Evolutionary conservation across 352 stramenopile species (phyloP), one percentile per base, ranked within the genome.

Genomic region (Phytophthora constricta): DNA sequence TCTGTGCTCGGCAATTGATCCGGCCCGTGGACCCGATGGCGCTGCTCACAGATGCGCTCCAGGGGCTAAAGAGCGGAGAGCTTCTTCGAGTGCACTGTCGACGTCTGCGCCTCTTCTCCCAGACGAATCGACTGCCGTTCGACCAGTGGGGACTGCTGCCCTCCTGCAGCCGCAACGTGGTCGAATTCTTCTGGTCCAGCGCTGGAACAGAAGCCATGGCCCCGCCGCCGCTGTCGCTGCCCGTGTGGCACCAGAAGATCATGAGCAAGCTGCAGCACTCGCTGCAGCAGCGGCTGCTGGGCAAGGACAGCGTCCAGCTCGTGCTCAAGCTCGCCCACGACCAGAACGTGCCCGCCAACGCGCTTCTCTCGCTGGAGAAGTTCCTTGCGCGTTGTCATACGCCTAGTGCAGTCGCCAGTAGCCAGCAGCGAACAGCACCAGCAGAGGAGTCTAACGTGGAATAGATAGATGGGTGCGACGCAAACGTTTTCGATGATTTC

Each of bases 301-400:
- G 71, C 47, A 91, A 87, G 42, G 78, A 89, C 20, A 89, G 78
- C 57, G 52, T 91, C 5, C 80, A 88, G 55, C 69, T 68, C 14
- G 51, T 89, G 42, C 72, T 84, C 33, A 76, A 73, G 28, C 34
- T 41, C 22, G 60, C 75, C 0, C 65, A 86, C 20, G 82, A 90
- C 42, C 73, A 76, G 49, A 77, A 71, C 41, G 74, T 59, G 4
- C 59, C 79, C 0, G 43, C 63, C 2, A 31, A 76, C 22, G 71
- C 65, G 5, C 59, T 90, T 19, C 48, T 68, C 3, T 53, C 53
- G 45, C 60, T 90, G 14, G 82, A 90, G 57, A 80, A 79, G 41
- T 90, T 87, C 46, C 73, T 90, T 31, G 56, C 61, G 1, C 61
- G 62, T 27, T 68, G 67, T 59, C 61, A 74, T 45, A 59, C 41